Evolutionary conservation across 1,284 basidiomycete genomes (phyloP), one percentile per base, ranked within the genome.

Genomic region (Limonomyces culmigenus): DNA sequence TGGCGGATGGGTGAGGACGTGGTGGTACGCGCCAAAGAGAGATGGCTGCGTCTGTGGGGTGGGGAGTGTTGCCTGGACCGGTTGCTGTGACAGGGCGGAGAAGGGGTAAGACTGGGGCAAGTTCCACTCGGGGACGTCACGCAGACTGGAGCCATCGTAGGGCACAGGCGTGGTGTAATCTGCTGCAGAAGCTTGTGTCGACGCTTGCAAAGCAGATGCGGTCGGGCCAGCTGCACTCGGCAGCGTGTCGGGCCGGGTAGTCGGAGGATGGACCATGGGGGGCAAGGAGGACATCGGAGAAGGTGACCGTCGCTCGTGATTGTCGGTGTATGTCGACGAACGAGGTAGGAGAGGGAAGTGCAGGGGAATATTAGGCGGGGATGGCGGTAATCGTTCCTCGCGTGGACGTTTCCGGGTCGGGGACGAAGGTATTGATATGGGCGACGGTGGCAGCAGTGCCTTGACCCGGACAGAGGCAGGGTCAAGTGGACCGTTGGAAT

Each of bases 151-250:
- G 43, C 74, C 66, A 2, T 63, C 63, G 46, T 81, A 81, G 3
- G 79, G 75, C 1, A 80, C 64, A 44, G 70, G 67, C 4, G 73
- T 64, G 13, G 71, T 58, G 42, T 79, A 79, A 50, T 84, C 78
- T 8, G 74, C 68, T 0, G 56, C 50, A 8, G 52, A 50, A 6
- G 67, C 57, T 4, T 64, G 61, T 1, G 67, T 58, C 2, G 69
- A 57, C 3, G 67, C 58, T 37, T 66, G 23, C 23, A 27, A 27
- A 27, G 23, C 23, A 27, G n/a, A n/a, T 8, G n/a, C 23, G 23
- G 23, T 27, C n/a, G 8, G 23, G n/a, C n/a, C n/a, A n/a, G n/a
- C n/a, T n/a, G n/a, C n/a, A n/a, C n/a, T n/a, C n/a, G n/a, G n/a
- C n/a, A n/a, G n/a, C n/a, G n/a, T n/a, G n/a, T n/a, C n/a, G n/a